Conservation (phyloP, 2,329 filamentous ascomycete species). For the Colletotrichum salicis region DNA sequence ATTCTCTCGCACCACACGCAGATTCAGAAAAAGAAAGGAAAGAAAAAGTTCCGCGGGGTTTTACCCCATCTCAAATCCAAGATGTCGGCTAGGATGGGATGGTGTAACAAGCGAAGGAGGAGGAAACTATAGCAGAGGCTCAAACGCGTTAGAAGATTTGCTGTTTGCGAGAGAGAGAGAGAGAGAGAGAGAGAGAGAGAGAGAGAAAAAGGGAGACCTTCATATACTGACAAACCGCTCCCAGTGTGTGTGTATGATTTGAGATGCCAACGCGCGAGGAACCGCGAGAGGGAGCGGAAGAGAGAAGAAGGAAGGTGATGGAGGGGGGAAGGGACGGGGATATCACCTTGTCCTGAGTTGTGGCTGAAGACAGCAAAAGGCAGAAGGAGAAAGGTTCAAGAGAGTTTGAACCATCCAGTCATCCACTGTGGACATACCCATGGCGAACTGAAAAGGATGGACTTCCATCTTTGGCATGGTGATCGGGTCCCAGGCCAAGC, state of each 20-base stretch:
- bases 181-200: too few relatives aligned
- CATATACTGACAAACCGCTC: too few relatives aligned
- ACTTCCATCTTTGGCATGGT: conserved; percentile 13
- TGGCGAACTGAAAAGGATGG: background rate
- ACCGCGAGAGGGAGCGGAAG: background rate
- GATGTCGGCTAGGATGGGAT: background rate
- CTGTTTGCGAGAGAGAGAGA: background rate
- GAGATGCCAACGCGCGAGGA: too few relatives aligned
- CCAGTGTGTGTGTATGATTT: too few relatives aligned
- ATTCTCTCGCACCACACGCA: background rate
- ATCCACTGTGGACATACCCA: background rate
- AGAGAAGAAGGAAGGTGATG: background rate
- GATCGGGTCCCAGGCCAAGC: background rate
- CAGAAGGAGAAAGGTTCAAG: background rate
- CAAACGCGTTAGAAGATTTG: conserved; percentile 14
- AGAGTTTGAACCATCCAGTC: background rate
- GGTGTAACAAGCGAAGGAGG: background rate
- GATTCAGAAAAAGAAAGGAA: too few relatives aligned
- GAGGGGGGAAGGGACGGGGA: background rate
- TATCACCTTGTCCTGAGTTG: conserved; percentile 5
- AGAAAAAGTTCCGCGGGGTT: conserved; percentile 4
- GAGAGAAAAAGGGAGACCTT: too few relatives aligned
- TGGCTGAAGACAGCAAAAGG: background rate
- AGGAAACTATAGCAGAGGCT: conserved; percentile 13
- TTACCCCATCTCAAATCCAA: conserved; percentile 8